Conservation (phyloP, 148 eudicot genomes). For the Rhododendron molle region DNA sequence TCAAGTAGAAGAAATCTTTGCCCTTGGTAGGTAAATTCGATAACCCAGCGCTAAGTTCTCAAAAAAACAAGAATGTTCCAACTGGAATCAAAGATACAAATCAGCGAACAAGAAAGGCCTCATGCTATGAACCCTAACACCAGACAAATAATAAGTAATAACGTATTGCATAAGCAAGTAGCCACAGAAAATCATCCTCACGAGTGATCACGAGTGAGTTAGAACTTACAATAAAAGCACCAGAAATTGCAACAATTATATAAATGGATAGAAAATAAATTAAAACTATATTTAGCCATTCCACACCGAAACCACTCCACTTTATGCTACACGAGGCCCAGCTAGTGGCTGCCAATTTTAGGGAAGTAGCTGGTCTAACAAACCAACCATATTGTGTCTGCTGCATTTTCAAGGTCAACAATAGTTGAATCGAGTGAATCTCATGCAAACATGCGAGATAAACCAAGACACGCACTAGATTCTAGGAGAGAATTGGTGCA, state of each 20-base stretch:
- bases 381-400: neutral
- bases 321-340: neutral
- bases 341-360: neutral
- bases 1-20: neutral
- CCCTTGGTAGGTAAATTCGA: neutral
- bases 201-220: neutral
- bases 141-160: neutral
- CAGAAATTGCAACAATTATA: neutral
- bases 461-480: constrained; percentile 1
- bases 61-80: neutral
- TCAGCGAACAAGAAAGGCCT: neutral
- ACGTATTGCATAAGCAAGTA: neutral
- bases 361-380: neutral
- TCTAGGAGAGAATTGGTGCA: neutral
- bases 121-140: neutral
- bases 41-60: neutral
- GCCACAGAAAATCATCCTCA: neutral
- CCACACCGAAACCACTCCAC: neutral
- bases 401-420: neutral
- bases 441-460: neutral
- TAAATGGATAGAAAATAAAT: neutral
- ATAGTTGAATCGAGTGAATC: neutral
- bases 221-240: neutral
- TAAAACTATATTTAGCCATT: neutral
- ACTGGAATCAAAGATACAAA: neutral